Evolutionary conservation across 345 rosid genomes (phyloP), one percentile per base, ranked within the genome.

Genomic region (Gossypium stocksii): DNA sequence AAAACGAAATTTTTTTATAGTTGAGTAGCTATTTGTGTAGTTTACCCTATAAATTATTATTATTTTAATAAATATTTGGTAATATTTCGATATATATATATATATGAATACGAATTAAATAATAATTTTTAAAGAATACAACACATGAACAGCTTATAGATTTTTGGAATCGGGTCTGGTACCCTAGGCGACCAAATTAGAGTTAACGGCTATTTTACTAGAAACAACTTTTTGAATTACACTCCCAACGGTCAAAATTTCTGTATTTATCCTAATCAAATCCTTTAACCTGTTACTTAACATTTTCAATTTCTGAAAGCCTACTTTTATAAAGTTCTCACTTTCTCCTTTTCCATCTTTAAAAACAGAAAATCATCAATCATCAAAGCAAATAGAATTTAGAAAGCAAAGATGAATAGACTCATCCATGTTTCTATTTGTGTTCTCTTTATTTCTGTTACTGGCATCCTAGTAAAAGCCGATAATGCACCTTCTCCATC

Each of bases 191-290:
- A 5, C 19, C 22, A 53, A 53, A 53, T 0, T 20, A 53, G 10
- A 53, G 41, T 34, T 53, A 53, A 53, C 57, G 57, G 57, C 57
- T 53, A 53, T 53, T 34, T 34, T 34, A 34, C 1, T 5, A 5
- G 41, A 34, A 34, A 34, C 41, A 34, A 34, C 41, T 34, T 34
- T 34, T 34, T 34, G 41, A 34, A 34, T 5, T 34, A 5, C 41
- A 34, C 7, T 34, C 41, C 77, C 81, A 88, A 91, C 92, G 93
- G 91, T 82, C 87, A 78, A 69, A 75, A 83, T 75, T 11, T 34
- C 7, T 34, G 41, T 34, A 34, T 5, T 34, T 4, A 34, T 34
- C 41, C 1, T 34, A 34, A 34, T 34, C 41, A 34, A 34, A 34
- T 34, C 41, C 7, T 4, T 34, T 34, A 34, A 34, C 41, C 7